phyloP scores from a whole-genome alignment of 1,284 basidiomycete genomes.

The Apiotrichum veenhuisii region DNA sequence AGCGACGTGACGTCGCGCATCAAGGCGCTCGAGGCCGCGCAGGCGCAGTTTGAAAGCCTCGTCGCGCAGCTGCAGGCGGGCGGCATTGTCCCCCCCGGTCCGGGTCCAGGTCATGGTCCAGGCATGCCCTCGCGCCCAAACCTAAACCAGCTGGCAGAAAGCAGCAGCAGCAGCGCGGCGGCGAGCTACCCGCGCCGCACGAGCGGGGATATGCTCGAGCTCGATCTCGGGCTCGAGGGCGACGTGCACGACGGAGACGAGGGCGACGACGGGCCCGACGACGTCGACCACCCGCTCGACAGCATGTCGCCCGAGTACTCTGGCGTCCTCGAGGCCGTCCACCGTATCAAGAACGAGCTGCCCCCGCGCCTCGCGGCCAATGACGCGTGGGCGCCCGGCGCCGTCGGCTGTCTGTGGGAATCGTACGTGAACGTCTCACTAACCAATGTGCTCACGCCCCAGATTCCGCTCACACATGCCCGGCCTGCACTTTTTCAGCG shows the following conservation, averaged over 20 bases:
- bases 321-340: constrained; percentile 14
- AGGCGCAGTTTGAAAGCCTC: constrained; percentile 12
- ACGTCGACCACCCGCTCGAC: neutral
- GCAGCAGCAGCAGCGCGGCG: neutral
- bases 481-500: constrained; percentile 22
- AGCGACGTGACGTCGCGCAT: constrained; percentile 18
- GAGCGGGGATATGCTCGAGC: constrained; percentile 1
- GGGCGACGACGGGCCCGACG: neutral
- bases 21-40: constrained; percentile 17
- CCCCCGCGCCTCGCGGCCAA: constrained; percentile 7
- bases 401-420: constrained; percentile 14
- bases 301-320: neutral
- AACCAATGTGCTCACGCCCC: neutral
- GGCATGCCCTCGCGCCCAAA: too few relatives aligned
- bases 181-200: neutral
- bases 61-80: constrained; percentile 4
- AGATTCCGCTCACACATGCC: constrained; percentile 26
- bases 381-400: constrained; percentile 12
- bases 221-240: constrained; percentile 7
- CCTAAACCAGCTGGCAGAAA: too few relatives aligned
- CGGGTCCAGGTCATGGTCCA: too few relatives aligned
- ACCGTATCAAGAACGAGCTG: constrained; percentile 17
- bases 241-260: too few relatives aligned
- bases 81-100: too few relatives aligned
- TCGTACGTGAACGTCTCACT: constrained; percentile 15